Evolutionary conservation across 495 filamentous ascomycete species (phyloP).

Genomic region (Penicillium crystallinum): DNA sequence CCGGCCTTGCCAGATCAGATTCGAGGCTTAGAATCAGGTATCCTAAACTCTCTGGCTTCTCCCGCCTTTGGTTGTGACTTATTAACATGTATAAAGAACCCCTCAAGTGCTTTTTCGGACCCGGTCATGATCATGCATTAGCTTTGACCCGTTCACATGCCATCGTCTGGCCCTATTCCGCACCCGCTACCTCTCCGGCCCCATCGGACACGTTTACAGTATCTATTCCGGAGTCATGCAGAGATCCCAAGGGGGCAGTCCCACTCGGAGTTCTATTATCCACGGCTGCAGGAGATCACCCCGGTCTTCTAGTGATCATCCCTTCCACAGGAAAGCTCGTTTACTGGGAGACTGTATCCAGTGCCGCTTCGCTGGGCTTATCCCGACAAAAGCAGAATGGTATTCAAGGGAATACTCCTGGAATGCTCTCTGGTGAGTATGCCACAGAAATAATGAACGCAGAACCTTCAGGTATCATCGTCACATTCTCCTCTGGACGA

Average conservation of each 20-base stretch:
- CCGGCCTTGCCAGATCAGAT: constrained; percentile 73
- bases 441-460: constrained; percentile 72
- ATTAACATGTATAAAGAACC: constrained; percentile 25
- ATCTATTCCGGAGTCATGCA: constrained; percentile 67
- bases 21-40: constrained; percentile 56
- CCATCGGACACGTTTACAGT: constrained; percentile 70
- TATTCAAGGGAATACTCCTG: constrained; percentile 65
- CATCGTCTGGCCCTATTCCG: constrained; percentile 80
- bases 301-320: constrained; percentile 79
- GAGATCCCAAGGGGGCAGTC: constrained; percentile 55
- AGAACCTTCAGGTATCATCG: constrained; percentile 79
- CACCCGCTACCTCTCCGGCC: constrained; percentile 45
- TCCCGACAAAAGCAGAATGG: constrained; percentile 71
- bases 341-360: constrained; percentile 93
- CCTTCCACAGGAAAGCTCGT: constrained; percentile 76
- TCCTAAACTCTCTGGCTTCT: constrained; percentile 8
- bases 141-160: constrained; percentile 74
- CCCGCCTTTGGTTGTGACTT: background rate
- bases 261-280: constrained; percentile 79
- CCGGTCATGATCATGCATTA: constrained; percentile 66
- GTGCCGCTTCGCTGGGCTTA: constrained; percentile 68
- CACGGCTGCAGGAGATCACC: constrained; percentile 64
- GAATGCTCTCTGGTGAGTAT: constrained; percentile 71
- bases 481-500: constrained; percentile 77
- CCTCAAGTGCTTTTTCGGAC: constrained; percentile 54